Percentiles rank a stretch among this genome's conserved stretches.
Conservation (phyloP, 73 alveolate species). For the Paramecium pentaurelia region DNA sequence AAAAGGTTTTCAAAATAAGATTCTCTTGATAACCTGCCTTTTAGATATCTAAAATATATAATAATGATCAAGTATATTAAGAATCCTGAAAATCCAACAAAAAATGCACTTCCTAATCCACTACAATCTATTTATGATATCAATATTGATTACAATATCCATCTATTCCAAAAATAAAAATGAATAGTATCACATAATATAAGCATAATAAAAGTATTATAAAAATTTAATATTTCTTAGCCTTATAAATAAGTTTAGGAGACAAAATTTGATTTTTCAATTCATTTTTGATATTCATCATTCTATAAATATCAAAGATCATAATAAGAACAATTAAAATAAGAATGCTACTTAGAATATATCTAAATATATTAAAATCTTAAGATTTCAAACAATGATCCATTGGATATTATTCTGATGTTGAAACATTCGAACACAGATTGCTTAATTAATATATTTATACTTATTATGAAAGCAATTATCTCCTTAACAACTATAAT, state of each 20-base stretch:
- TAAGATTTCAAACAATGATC: neutral
- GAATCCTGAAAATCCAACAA: neutral
- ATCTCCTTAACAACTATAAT: neutral
- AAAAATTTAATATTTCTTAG: neutral
- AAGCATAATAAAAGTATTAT: neutral
- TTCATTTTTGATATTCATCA: neutral
- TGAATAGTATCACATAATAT: neutral
- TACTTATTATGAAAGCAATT: neutral
- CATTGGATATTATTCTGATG: neutral
- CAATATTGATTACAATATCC: neutral
- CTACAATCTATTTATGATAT: neutral
- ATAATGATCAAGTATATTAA: neutral
- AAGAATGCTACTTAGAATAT: neutral
- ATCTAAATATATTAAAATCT: neutral
- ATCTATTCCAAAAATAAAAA: neutral
- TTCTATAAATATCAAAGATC: neutral
- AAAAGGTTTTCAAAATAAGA: neutral
- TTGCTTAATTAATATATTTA: neutral
- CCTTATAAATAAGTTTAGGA: neutral
- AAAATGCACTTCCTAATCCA: neutral
- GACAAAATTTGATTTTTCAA: neutral
- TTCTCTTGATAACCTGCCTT: neutral
- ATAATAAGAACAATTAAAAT: neutral
- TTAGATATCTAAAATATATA: neutral
- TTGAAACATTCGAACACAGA: neutral